Evolutionary conservation across 2,329 filamentous ascomycete species (phyloP).

Genomic region (Fusarium keratoplasticum): DNA sequence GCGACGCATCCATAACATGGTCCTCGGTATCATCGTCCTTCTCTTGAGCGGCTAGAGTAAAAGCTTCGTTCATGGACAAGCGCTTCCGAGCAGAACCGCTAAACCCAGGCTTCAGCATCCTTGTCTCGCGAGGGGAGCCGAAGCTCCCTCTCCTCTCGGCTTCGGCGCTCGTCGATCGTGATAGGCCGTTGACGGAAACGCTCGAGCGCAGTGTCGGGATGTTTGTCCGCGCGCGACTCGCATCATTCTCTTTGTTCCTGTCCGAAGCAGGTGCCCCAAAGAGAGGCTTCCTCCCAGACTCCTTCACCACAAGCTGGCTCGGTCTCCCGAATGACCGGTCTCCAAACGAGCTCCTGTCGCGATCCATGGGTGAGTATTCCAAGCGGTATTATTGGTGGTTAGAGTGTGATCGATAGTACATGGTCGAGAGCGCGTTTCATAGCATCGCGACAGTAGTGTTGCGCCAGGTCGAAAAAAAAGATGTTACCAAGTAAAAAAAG

Average conservation of each 20-base stretch:
- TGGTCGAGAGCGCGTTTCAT: conserved; percentile 35
- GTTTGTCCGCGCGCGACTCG: conserved; percentile 21
- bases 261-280: conserved; percentile 47
- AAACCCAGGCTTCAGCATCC: conserved; percentile 50
- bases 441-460: conserved; percentile 33
- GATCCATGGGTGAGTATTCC: conserved; percentile 39
- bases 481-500: background rate
- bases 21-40: conserved; percentile 42
- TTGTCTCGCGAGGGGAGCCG: conserved; percentile 47
- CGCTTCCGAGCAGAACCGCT: conserved; percentile 47
- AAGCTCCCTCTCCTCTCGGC: conserved; percentile 36
- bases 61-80: conserved; percentile 58
- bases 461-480: background rate
- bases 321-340: conserved; percentile 23
- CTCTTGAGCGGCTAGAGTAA: conserved; percentile 48
- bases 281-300: conserved; percentile 55
- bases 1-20: conserved; percentile 56
- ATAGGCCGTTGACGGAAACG: conserved; percentile 22
- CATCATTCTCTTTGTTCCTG: conserved; percentile 35
- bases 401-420: conserved; percentile 34
- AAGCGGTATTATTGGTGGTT: conserved; percentile 15
- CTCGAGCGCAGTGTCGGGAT: conserved; percentile 24
- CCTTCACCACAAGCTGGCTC: conserved; percentile 52
- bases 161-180: conserved; percentile 45
- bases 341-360: conserved; percentile 38